Evolutionary conservation across 225 moss, liverwort and hornwort genomes (phyloP).

Genomic region (Physcomitrium patens): DNA sequence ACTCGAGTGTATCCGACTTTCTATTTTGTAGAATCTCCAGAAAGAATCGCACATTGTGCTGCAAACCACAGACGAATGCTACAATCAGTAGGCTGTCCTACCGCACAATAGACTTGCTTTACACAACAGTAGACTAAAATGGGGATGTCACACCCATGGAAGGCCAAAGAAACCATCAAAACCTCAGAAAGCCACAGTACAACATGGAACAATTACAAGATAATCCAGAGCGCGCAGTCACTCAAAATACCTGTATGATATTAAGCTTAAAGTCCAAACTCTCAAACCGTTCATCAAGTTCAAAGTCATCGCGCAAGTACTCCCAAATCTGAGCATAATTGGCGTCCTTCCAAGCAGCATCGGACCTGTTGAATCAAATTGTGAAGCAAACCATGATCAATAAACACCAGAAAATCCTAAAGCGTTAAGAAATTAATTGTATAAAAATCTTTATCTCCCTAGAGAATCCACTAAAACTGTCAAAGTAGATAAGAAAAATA

Average conservation of each 20-base stretch:
- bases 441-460: neutral
- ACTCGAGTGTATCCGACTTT: slow-evolving; percentile 73
- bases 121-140: slow-evolving; percentile 2
- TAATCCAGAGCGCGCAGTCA: neutral
- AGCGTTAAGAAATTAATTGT: neutral
- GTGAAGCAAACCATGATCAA: slow-evolving; percentile 7
- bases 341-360: slow-evolving; percentile 88
- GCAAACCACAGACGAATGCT: slow-evolving; percentile 19
- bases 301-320: slow-evolving; percentile 80
- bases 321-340: slow-evolving; percentile 86
- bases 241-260: slow-evolving; percentile 65
- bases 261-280: slow-evolving; percentile 82
- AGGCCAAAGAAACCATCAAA: neutral
- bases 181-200: neutral
- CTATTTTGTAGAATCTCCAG: slow-evolving; percentile 74
- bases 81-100: slow-evolving; percentile 18
- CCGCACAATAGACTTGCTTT: neutral
- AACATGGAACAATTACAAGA: neutral
- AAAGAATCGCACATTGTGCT: slow-evolving; percentile 37
- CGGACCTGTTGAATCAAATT: slow-evolving; percentile 52
- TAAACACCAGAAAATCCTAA: neutral
- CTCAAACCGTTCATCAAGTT: slow-evolving; percentile 79
- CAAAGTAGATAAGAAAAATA: neutral
- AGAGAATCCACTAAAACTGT: neutral
- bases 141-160: neutral